Base-by-base conservation (phyloP, 352 stramenopile genomes). In the Pilasporangium apinafurcum region DNA sequence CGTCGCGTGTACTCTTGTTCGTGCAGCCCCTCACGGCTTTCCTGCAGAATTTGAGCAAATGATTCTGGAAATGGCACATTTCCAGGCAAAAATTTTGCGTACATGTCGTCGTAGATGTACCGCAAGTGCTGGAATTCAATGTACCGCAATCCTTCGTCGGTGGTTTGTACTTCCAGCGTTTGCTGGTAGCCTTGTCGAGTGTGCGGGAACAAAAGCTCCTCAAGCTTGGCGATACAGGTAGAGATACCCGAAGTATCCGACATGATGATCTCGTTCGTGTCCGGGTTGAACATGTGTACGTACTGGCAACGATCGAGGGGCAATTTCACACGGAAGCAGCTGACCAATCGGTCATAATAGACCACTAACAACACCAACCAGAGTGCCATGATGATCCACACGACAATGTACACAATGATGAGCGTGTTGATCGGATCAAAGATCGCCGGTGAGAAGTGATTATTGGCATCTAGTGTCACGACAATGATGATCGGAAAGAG, bases 81-180 rank as follows among this genome's bases (percentile, higher is more conserved):
- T 6, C 51, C 51, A 5, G 51, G 51, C 28, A 59, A 32, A 26
- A 59, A 59, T 10, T 48, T 29, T 27, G 44, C 21, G 32, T 64
- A 49, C 46, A 59, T 32, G 31, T 47, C 25, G 40, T 53, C 53
- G 48, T 64, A 39, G 50, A 64, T 43, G 20, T 34, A 38, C 37
- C 59, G 43, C 25, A 44, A n/a, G 10, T 55, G 27, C 61, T 62
- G 42, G 44, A 59, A 59, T 35, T 54, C 51, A 29, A 59, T 41
- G 26, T 46, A 59, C n/a, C 51, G 44, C 3, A 44, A 38, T 7
- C 47, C 47, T n/a, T 48, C 38, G 21, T 41, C 20, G 2, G 51
- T 54, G 14, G 31, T 31, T 10, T 48, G 34, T 14, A 59, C 51
- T 12, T 10, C 29, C 20, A 61, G 20, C 16, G 52, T 61, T 37